A percentile compares a stretch with the other conserved stretches of the same genome.
Conservation (phyloP, 2,329 filamentous ascomycete genomes). For the Epichloe typhina region DNA sequence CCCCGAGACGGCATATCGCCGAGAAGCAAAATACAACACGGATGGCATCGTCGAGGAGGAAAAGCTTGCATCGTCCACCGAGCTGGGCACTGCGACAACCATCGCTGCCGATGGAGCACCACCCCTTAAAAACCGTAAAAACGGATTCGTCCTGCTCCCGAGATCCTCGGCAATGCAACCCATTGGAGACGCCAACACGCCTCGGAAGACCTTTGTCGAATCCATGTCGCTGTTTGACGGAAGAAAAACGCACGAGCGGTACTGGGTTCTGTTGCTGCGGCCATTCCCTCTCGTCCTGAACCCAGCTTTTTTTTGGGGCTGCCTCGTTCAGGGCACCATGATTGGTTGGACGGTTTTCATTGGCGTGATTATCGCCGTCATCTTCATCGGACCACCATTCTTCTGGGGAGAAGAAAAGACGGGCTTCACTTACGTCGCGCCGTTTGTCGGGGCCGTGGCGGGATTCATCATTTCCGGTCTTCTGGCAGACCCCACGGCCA, state of each 20-base stretch:
- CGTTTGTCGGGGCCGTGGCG: conserved; percentile 69
- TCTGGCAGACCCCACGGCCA: conserved; percentile 60
- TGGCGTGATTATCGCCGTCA: conserved; percentile 66
- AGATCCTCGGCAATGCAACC: conserved; percentile 20
- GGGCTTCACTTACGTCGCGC: conserved; percentile 76
- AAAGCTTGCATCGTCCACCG: conserved; percentile 5
- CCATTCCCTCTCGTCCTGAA: conserved; percentile 76
- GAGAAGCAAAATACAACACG: conserved; percentile 53
- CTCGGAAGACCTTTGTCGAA: conserved; percentile 44
- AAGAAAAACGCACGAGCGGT: conserved; percentile 65
- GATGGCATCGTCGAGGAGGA: conserved; percentile 21
- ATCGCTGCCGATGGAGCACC: background rate
- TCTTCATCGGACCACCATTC: conserved; percentile 69
- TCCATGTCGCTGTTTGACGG: conserved; percentile 64
- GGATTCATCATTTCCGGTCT: conserved; percentile 67
- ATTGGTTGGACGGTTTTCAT: conserved; percentile 97
- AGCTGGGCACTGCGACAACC: background rate
- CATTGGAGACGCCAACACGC: conserved; percentile 21
- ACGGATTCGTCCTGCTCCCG: conserved; percentile 20
- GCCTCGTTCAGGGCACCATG: conserved; percentile 72
- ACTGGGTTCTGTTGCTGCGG: conserved; percentile 50
- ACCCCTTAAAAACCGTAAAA: background rate
- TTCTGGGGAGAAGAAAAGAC: conserved; percentile 72
- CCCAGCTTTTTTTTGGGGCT: conserved; percentile 70
- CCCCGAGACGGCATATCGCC: conserved; percentile 70